A percentile compares a stretch with the other conserved stretches of the same genome.
Conservation (phyloP, 2,329 filamentous ascomycete genomes). For the Cladosporium sp. region DNA sequence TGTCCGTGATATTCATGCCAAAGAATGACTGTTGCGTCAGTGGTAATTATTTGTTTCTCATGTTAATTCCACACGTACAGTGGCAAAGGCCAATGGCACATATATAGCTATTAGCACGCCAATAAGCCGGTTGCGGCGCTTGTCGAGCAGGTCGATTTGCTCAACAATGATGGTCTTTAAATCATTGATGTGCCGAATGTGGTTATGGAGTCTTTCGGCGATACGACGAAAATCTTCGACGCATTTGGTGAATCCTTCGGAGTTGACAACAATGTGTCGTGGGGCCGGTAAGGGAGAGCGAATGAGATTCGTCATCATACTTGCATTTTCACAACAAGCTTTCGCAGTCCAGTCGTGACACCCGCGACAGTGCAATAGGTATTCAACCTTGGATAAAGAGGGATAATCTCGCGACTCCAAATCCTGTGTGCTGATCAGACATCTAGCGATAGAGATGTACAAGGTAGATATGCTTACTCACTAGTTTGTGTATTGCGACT, state of each 20-base stretch:
- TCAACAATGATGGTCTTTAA: background rate
- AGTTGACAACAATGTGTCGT: background rate
- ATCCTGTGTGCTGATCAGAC: too few species aligned
- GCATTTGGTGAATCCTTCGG: too few species aligned
- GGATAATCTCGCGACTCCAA: too few species aligned
- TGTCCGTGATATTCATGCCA: conserved; percentile 7
- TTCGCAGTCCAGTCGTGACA: background rate
- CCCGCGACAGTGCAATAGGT: background rate
- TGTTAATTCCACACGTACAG: background rate
- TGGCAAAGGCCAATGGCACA: conserved; percentile 4
- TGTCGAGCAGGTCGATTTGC: background rate
- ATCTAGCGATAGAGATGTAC: too few species aligned
- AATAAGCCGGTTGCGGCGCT: background rate
- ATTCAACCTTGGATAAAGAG: background rate
- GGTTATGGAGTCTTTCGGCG: too few species aligned
- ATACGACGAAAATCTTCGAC: background rate
- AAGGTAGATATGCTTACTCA: too few species aligned
- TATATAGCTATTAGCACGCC: background rate
- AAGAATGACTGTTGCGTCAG: conserved; percentile 1
- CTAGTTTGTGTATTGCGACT: too few species aligned
- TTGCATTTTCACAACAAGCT: background rate
- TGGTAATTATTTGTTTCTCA: background rate
- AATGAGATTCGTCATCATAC: background rate
- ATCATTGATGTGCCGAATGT: background rate
- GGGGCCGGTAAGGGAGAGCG: background rate